These are phyloP conservation scores for Phytophthora cryptogea DNA, from an alignment of 352 stramenopile species.

Conservation along the genomic window DNA sequence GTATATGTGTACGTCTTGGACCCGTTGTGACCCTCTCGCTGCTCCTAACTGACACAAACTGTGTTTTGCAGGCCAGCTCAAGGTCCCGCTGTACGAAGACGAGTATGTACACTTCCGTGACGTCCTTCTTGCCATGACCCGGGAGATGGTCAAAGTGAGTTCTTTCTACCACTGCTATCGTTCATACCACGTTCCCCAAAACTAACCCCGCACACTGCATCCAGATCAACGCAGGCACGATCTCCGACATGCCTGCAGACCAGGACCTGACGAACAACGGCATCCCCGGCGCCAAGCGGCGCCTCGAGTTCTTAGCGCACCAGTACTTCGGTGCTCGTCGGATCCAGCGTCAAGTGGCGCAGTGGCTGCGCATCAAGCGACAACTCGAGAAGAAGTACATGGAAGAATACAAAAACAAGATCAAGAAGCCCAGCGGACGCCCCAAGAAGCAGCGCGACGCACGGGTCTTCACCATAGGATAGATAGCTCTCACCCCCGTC, in stretches of 20 bases:
- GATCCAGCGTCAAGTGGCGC: slow-evolving; percentile 59
- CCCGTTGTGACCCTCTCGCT: not conserved
- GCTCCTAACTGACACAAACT: slow-evolving; percentile 3
- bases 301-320: slow-evolving; percentile 66
- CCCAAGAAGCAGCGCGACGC: slow-evolving; percentile 79
- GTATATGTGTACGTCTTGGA: slow-evolving; percentile 54
- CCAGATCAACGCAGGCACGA: slow-evolving; percentile 41
- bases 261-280: slow-evolving; percentile 32
- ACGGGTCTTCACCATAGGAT: slow-evolving; percentile 76
- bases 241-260: slow-evolving; percentile 47
- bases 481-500: slow-evolving; percentile 6
- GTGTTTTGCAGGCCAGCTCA: slow-evolving; percentile 47
- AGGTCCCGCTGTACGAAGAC: slow-evolving; percentile 83
- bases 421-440: slow-evolving; percentile 79
- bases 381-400: slow-evolving; percentile 73
- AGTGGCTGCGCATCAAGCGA: slow-evolving; percentile 75
- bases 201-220: not conserved
- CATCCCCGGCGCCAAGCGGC: slow-evolving; percentile 27
- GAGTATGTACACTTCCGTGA: slow-evolving; percentile 88
- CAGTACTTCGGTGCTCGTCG: slow-evolving; percentile 68
- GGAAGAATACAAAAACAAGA: slow-evolving; percentile 88
- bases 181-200: not conserved
- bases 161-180: not conserved
- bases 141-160: slow-evolving; percentile 83
- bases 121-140: slow-evolving; percentile 80